Base-by-base conservation (phyloP, 371 early-diverging fungal species). In the Sporodiniella umbellata region DNA sequence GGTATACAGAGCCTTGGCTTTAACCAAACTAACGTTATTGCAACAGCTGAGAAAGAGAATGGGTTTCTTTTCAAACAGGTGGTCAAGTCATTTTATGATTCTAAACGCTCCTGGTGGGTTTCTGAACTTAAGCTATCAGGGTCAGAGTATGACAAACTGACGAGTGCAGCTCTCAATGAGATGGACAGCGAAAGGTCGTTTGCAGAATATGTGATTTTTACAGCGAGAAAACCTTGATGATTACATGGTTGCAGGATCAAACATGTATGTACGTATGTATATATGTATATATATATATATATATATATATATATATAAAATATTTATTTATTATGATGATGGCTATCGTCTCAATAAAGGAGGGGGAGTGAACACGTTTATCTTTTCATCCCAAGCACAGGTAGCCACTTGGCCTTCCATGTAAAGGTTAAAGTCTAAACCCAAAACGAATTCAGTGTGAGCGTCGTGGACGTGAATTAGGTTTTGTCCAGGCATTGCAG, bases 381-480 rank as follows among this genome's bases (percentile, higher is more conserved):
- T 79, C 24, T 66, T 69, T 66, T 95, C 95, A 63, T 96, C 97
- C 97, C 97, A 96, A 21, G 90, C 88, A 68, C 94, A 93, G 0
- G 96, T 93, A 7, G 94, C 95, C 23, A 95, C 70, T 56, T 84
- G 84, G 2, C 93, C 92, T 33, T 88, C 87, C 14, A 80, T 55
- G 65, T 90, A 95, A 53, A 96, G 66, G 55, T 85, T 88, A 61
- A 87, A 92, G 66, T 97, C 98, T 28, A 95, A 66, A 0, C 96
- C 98, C 26, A 95, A 74, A 15, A 93, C 96, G 81, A 97, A 97
- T 72, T 97, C 98, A 0, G 90, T 85, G 54, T 97, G 96, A 23
- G 76, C 75, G 58, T 92, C 92, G 46, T 86, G 85, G 8, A 87
- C 78, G 50, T 80, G 70, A 19, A 83, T 66, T 56, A 82, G 50